Evolutionary conservation across 2,329 filamentous ascomycete species (phyloP).

Genomic region (Diaporthe nobilis): DNA sequence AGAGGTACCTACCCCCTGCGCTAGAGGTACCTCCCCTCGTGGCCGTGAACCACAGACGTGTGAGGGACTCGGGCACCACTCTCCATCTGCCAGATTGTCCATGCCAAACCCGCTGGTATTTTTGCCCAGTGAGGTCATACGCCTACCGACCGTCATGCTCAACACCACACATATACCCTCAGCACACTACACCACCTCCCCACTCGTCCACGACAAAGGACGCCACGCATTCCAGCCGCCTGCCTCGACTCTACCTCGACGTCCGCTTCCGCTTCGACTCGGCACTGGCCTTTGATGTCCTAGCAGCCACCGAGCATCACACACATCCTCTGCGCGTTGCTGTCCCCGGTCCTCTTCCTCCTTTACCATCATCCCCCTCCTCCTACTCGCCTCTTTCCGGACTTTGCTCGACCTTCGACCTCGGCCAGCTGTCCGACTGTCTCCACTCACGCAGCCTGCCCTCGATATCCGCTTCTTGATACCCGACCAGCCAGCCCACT

Average conservation of each 20-base stretch:
- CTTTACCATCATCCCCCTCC: not conserved
- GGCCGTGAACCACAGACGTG: not conserved
- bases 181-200: not conserved
- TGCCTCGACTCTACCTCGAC: not conserved
- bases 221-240: slow-evolving; percentile 27
- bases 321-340: not conserved
- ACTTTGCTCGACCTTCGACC: not conserved
- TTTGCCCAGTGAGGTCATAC: slow-evolving; percentile 33
- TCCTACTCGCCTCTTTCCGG: not conserved
- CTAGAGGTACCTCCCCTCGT: slow-evolving; percentile 27
- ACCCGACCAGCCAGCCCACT: slow-evolving; percentile 3
- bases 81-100: slow-evolving; percentile 26
- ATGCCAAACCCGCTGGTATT: slow-evolving; percentile 24
- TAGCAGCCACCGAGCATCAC: not conserved
- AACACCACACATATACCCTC: not conserved
- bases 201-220: slow-evolving; percentile 14
- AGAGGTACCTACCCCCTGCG: slow-evolving; percentile 9
- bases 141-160: slow-evolving; percentile 1
- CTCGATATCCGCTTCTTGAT: slow-evolving; percentile 5
- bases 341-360: not conserved
- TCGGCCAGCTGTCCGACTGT: slow-evolving; percentile 1
- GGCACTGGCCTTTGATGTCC: not conserved
- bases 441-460: not conserved
- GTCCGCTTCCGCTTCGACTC: slow-evolving; percentile 16
- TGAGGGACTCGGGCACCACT: slow-evolving; percentile 20